Evolutionary conservation across 768 basidiomycete genomes (phyloP).

Genomic region (Paxillus involutus): DNA sequence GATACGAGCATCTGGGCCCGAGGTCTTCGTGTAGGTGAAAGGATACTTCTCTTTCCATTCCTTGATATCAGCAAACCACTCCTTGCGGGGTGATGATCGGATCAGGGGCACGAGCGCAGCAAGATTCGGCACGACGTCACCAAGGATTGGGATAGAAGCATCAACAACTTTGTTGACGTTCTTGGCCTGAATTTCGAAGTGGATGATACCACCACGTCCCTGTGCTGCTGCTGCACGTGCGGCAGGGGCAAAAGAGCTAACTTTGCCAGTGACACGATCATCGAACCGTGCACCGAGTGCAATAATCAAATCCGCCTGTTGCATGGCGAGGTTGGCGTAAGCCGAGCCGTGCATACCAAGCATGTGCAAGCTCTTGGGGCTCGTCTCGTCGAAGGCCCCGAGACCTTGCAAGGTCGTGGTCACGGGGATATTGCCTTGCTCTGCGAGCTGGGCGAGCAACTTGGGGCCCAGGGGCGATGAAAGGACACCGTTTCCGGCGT

Average conservation of each 20-base stretch:
- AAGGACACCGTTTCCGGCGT: slow-evolving; percentile 90
- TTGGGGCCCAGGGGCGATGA: slow-evolving; percentile 78
- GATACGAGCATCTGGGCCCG: slow-evolving; percentile 59
- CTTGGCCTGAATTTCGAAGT: slow-evolving; percentile 98
- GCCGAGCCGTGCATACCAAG: slow-evolving; percentile 98
- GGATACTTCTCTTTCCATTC: slow-evolving; percentile 87
- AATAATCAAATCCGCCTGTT: slow-evolving; percentile 96
- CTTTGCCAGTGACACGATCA: slow-evolving; percentile 93
- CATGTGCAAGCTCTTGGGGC: slow-evolving; percentile 90
- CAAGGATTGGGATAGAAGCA: slow-evolving; percentile 89
- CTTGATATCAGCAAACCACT: slow-evolving; percentile 85
- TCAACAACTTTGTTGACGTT: slow-evolving; percentile 99
- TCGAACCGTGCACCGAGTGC: slow-evolving; percentile 96
- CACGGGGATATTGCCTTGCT: slow-evolving; percentile 92
- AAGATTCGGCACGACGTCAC: slow-evolving; percentile 88
- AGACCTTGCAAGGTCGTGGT: slow-evolving; percentile 96
- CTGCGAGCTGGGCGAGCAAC: slow-evolving; percentile 74
- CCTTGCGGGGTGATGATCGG: slow-evolving; percentile 55
- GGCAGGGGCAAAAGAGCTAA: slow-evolving; percentile 88
- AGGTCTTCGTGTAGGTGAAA: slow-evolving; percentile 77
- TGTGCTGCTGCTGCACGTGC: slow-evolving; percentile 82
- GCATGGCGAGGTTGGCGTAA: slow-evolving; percentile 98
- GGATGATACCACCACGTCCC: slow-evolving; percentile 95
- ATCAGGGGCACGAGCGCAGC: slow-evolving; percentile 81
- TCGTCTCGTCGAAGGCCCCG: slow-evolving; percentile 91